Evolutionary conservation across 768 basidiomycete genomes (phyloP).

Genomic region (Boletales sp.): DNA sequence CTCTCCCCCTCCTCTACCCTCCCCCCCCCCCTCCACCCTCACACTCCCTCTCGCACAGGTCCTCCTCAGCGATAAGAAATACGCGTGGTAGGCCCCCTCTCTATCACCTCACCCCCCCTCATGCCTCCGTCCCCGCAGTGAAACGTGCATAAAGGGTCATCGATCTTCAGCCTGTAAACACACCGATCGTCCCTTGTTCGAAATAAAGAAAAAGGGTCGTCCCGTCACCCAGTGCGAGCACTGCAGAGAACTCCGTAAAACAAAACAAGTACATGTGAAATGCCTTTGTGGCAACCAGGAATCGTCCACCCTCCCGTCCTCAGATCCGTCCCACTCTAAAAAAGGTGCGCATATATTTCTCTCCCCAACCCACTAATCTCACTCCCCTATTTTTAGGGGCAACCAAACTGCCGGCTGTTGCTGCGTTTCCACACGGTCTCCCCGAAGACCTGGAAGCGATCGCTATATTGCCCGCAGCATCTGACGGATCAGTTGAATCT

Average conservation of each 20-base stretch:
- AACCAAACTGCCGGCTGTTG: conserved; percentile 60
- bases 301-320: conserved; percentile 13
- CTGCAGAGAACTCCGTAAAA: conserved; percentile 46
- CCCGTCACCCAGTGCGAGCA: conserved; percentile 54
- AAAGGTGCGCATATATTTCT: conserved; percentile 53
- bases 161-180: conserved; percentile 88
- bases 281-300: conserved; percentile 42
- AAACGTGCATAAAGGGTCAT: conserved; percentile 94
- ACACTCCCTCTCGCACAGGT: conserved; percentile 39
- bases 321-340: conserved; percentile 39
- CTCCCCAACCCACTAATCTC: neutral
- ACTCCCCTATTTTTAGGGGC: conserved; percentile 46
- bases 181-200: conserved; percentile 82
- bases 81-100: conserved; percentile 63
- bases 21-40: conserved; percentile 1
- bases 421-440: conserved; percentile 80
- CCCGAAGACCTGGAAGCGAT: conserved; percentile 64
- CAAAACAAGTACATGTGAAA: conserved; percentile 44
- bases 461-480: conserved; percentile 31
- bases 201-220: conserved; percentile 66
- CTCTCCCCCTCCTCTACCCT: neutral
- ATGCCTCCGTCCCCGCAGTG: conserved; percentile 41
- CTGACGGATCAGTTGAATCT: conserved; percentile 56
- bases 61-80: conserved; percentile 73
- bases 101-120: neutral